Evolutionary conservation across 1,284 basidiomycete species (phyloP), one percentile per base, ranked within the genome.

Genomic region (Pascua guehoae): DNA sequence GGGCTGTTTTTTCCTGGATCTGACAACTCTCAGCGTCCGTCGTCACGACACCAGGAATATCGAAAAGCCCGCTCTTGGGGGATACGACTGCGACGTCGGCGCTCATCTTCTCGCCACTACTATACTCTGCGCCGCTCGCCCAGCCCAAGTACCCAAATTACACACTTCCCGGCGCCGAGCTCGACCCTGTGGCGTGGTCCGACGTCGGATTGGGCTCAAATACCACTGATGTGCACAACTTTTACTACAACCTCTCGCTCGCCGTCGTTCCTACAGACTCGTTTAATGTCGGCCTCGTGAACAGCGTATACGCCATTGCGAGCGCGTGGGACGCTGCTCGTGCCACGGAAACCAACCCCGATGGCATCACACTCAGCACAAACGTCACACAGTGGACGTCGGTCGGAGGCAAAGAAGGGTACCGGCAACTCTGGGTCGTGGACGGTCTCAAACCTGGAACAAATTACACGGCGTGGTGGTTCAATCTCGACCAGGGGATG

Each of bases 141-240:
- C 69, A 79, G 50, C 87, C 87, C 0, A 75, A 76, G 12, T 93
- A 84, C 67, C 90, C 90, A 9, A 91, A 91, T 68, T 93, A 90
- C 72, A 88, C 87, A 1, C 81, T 93, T 0, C 85, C 87, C 1
- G 63, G 78, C 0, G 83, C 85, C 0, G 84, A 86, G 63, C 66
- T 82, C 12, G 75, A 82, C 0, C 65, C 24, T 7, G 24, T 32
- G 24, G 24, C 24, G 24, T 32, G 24, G 24, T 3, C 24, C 7
- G 24, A 32, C 24, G 24, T 32, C 7, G 24, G 24, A 7, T 7
- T 32, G 24, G 24, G 24, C 24, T 32, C 24, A 32, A 32, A 32
- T 32, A 32, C 24, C 24, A 32, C 24, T 7, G 24, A 32, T 7
- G 24, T 32, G 24, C 24, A 32, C 24, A 32, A 32, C 24, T 32